Conservation (phyloP, 495 filamentous ascomycete genomes). For the Ramalina peruviana region DNA sequence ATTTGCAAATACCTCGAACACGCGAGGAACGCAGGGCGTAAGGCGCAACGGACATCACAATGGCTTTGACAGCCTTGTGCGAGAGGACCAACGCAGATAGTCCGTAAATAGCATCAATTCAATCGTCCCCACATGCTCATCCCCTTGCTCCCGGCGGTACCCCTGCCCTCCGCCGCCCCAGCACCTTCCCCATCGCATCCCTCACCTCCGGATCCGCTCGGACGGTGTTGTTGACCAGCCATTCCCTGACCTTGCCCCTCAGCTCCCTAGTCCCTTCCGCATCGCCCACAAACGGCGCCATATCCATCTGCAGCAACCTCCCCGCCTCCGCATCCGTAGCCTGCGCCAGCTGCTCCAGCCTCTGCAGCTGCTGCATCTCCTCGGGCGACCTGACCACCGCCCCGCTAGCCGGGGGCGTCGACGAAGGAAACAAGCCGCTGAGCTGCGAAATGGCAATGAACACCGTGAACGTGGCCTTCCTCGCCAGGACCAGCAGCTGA, state of each 20-base stretch:
- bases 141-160: conserved; percentile 25
- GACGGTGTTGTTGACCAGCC: conserved; percentile 63
- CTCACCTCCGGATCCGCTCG: conserved; percentile 60
- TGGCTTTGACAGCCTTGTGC: too few species aligned
- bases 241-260: conserved; percentile 56
- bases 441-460: conserved; percentile 89
- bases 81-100: too few species aligned
- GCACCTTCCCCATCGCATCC: conserved; percentile 50
- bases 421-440: conserved; percentile 39
- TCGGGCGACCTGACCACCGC: conserved; percentile 21
- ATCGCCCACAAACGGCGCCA: conserved; percentile 71
- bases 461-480: conserved; percentile 62
- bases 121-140: neutral
- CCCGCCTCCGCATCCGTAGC: conserved; percentile 51
- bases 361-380: conserved; percentile 26
- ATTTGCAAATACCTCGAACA: too few species aligned
- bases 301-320: conserved; percentile 59
- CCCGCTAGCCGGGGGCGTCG: conserved; percentile 8
- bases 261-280: conserved; percentile 42
- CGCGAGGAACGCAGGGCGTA: too few species aligned
- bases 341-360: conserved; percentile 33
- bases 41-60: too few species aligned
- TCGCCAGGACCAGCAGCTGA: conserved; percentile 64
- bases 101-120: too few species aligned
- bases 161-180: conserved; percentile 42